Evolutionary conservation across 257 asterid species (phyloP).

Genomic region (Solanum medicagineum): DNA sequence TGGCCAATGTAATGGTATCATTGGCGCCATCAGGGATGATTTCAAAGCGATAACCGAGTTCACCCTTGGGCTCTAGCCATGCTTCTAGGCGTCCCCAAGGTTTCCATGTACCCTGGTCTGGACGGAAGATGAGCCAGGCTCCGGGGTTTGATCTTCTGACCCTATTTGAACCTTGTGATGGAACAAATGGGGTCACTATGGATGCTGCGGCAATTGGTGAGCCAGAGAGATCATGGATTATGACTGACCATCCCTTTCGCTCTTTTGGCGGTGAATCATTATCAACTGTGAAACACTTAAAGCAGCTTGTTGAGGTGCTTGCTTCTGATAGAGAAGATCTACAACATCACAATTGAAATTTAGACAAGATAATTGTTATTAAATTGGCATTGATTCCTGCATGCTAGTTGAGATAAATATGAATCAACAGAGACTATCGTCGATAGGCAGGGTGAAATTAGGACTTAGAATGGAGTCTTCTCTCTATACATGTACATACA

Average conservation of each 20-base stretch:
- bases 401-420: too few species aligned
- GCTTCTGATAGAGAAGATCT: constrained; percentile 63
- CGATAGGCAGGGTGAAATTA: too few species aligned
- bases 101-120: constrained; percentile 66
- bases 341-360: constrained; percentile 7
- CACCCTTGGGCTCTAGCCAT: constrained; percentile 48
- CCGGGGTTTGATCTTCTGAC: constrained; percentile 86
- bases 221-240: constrained; percentile 86
- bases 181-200: constrained; percentile 90
- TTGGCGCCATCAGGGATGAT: constrained; percentile 71
- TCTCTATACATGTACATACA: too few species aligned
- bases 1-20: constrained; percentile 54
- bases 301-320: constrained; percentile 50
- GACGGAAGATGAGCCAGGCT: constrained; percentile 88
- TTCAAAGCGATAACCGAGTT: constrained; percentile 71
- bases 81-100: constrained; percentile 99
- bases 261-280: constrained; percentile 25
- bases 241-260: constrained; percentile 93
- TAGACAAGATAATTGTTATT: not conserved
- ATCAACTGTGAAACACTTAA: constrained; percentile 13
- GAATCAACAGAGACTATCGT: too few species aligned
- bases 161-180: constrained; percentile 59
- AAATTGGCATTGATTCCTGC: not conserved
- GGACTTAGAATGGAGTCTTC: too few species aligned
- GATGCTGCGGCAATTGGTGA: constrained; percentile 93